Conservation (phyloP, 164 flowering plant species). For the Akebia trifoliata region DNA sequence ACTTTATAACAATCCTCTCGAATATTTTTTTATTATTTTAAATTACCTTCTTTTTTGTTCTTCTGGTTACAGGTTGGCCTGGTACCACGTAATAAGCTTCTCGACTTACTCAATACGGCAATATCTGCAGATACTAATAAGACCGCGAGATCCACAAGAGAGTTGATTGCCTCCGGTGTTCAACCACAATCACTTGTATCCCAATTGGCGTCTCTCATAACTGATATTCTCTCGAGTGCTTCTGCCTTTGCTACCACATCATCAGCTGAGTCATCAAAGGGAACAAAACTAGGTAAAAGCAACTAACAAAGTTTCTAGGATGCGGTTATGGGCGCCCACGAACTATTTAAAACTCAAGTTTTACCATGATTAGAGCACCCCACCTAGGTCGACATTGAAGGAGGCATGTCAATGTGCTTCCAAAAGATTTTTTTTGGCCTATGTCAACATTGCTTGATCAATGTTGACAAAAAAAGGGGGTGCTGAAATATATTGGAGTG, state of each 20-base stretch:
- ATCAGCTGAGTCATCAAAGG: slow-evolving; percentile 13
- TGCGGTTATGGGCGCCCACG: not conserved
- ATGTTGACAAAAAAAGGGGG: no score
- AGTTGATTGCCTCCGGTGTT: slow-evolving; percentile 28
- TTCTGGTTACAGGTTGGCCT: slow-evolving; percentile 32
- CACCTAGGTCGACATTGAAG: no score
- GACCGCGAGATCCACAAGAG: slow-evolving; percentile 23
- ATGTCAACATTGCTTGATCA: no score
- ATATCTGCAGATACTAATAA: slow-evolving; percentile 26
- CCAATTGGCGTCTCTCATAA: slow-evolving; percentile 34
- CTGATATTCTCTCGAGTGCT: slow-evolving; percentile 29
- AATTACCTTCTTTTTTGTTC: not conserved
- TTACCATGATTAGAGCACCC: no score
- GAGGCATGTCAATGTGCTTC: no score
- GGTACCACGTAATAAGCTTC: slow-evolving; percentile 25
- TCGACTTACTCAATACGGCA: slow-evolving; percentile 21
- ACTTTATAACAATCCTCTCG: not conserved
- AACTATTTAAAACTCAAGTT: no score
- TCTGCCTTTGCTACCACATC: slow-evolving; percentile 11
- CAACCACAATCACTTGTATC: slow-evolving; percentile 27
- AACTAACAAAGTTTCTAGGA: slow-evolving; percentile 14
- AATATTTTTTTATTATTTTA: not conserved
- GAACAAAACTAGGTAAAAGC: slow-evolving; percentile 12
- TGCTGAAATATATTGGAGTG: no score
- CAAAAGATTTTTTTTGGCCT: no score